A percentile compares a stretch with the other conserved stretches of the same genome.
These are phyloP conservation scores for Alternaria solani DNA, from an alignment of 2,329 filamentous ascomycete genomes.

Conservation along the genomic window DNA sequence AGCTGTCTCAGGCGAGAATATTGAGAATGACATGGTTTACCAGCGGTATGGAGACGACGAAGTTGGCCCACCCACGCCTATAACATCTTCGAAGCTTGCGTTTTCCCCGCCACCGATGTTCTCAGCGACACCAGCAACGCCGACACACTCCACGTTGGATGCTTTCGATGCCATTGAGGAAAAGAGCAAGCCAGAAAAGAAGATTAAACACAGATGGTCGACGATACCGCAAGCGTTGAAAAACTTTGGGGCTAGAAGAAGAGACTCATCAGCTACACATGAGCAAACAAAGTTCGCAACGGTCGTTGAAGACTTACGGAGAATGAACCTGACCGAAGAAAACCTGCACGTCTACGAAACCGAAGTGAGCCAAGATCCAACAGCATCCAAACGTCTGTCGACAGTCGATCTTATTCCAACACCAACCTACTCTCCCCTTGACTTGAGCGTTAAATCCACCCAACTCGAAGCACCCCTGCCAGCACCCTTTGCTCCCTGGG, in stretches of 20 bases:
- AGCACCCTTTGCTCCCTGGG: constrained; percentile 36
- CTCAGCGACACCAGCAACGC: constrained; percentile 22
- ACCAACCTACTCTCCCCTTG: constrained; percentile 32
- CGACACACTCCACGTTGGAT: constrained; percentile 13
- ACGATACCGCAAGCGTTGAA: constrained; percentile 34
- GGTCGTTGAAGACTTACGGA: constrained; percentile 20
- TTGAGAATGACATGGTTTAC: constrained; percentile 32
- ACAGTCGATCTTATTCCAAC: constrained; percentile 29
- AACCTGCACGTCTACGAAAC: constrained; percentile 21
- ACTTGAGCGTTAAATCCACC: constrained; percentile 13
- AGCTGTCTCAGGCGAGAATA: constrained; percentile 31
- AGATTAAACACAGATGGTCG: constrained; percentile 35
- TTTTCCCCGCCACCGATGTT: constrained; percentile 16
- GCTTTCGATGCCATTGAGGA: constrained; percentile 14
- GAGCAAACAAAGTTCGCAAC: constrained; percentile 18
- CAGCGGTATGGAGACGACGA: constrained; percentile 27
- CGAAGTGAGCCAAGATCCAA: constrained; percentile 11
- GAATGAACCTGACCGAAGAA: constrained; percentile 26
- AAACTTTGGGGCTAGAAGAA: constrained; percentile 28
- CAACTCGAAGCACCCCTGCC: constrained; percentile 24
- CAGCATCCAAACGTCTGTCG: constrained; percentile 19
- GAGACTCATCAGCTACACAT: constrained; percentile 24
- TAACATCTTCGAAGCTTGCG: constrained; percentile 8
- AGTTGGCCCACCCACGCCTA: constrained; percentile 32
- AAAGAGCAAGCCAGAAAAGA: constrained; percentile 31